These are phyloP conservation scores for Cicer cuneatum DNA, from an alignment of 306 rosid species.

Conservation along the genomic window DNA sequence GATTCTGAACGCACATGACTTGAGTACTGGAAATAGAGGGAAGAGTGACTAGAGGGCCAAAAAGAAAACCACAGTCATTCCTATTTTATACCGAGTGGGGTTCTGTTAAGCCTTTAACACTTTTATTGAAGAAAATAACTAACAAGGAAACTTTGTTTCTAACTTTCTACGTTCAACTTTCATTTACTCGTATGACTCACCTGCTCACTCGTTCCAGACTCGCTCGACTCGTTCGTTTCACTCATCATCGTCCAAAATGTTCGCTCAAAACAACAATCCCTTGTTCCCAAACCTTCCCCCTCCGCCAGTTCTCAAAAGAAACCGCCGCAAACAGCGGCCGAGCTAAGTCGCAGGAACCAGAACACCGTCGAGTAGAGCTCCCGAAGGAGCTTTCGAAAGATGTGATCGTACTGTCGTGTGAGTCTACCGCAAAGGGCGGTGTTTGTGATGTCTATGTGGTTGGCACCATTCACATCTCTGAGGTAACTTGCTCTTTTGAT, in stretches of 20 bases:
- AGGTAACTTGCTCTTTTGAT: conserved; percentile 43
- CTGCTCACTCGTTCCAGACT: conserved; percentile 11
- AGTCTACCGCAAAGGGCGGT: conserved; percentile 64
- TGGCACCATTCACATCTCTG: conserved; percentile 88
- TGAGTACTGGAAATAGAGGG: too few relatives aligned
- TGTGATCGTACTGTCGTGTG: conserved; percentile 71
- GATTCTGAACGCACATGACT: neutral
- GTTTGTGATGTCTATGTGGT: conserved; percentile 81
- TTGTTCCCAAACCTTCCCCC: neutral
- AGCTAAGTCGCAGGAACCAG: conserved; percentile 54
- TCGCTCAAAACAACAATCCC: conserved; percentile 6
- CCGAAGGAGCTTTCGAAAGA: conserved; percentile 76
- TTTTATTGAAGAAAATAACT: too few relatives aligned
- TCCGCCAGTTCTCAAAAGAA: conserved; percentile 43
- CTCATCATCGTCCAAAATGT: neutral
- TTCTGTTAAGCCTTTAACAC: too few relatives aligned
- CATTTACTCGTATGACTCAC: neutral
- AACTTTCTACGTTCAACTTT: too few relatives aligned
- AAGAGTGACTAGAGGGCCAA: too few relatives aligned
- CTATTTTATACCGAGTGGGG: too few relatives aligned
- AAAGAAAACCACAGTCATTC: too few relatives aligned
- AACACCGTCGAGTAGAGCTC: conserved; percentile 49
- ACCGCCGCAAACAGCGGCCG: conserved; percentile 26
- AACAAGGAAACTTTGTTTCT: too few relatives aligned
- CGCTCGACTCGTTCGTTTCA: neutral